A percentile compares a stretch with the other conserved stretches of the same genome.
phyloP scores from a whole-genome alignment of 306 rosid species.

The Quercus dentata region DNA sequence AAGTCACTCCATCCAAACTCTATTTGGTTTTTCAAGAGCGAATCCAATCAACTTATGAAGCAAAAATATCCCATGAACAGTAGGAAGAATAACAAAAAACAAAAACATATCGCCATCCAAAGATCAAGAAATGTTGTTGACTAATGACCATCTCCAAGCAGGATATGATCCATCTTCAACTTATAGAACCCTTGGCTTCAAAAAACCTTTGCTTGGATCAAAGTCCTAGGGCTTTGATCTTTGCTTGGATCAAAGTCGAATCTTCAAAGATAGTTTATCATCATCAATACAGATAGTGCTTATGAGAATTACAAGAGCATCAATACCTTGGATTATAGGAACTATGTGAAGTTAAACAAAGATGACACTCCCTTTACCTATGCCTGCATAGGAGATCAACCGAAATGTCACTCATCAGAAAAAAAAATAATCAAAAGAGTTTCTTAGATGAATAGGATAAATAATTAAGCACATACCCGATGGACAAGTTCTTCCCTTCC shows the following conservation, averaged over 20 bases:
- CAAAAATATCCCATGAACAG: slow-evolving; percentile 2
- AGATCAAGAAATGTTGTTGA: background rate
- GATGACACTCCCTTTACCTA: too few species aligned
- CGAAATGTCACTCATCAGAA: too few species aligned
- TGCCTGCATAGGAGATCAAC: too few species aligned
- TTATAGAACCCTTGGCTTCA: slow-evolving; percentile 79
- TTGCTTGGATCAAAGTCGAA: too few species aligned
- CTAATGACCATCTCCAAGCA: slow-evolving; percentile 61
- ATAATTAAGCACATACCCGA: too few species aligned
- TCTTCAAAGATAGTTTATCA: too few species aligned
- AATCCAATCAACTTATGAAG: slow-evolving; percentile 84
- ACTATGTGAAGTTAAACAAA: slow-evolving; percentile 15
- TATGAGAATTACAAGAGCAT: slow-evolving; percentile 79
- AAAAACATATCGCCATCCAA: background rate
- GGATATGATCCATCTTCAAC: slow-evolving; percentile 87
- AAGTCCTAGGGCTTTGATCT: too few species aligned
- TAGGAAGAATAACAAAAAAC: background rate
- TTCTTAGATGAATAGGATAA: too few species aligned
- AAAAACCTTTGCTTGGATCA: slow-evolving; percentile 84
- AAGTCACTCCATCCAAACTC: too few species aligned
- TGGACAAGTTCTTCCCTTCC: too few species aligned
- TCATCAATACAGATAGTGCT: slow-evolving; percentile 96
- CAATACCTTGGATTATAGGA: slow-evolving; percentile 75
- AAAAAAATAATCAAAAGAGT: too few species aligned
- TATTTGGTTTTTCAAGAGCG: slow-evolving; percentile 91